phyloP scores from a whole-genome alignment of 352 stramenopile genomes.

The Phytophthora pluvialis region DNA sequence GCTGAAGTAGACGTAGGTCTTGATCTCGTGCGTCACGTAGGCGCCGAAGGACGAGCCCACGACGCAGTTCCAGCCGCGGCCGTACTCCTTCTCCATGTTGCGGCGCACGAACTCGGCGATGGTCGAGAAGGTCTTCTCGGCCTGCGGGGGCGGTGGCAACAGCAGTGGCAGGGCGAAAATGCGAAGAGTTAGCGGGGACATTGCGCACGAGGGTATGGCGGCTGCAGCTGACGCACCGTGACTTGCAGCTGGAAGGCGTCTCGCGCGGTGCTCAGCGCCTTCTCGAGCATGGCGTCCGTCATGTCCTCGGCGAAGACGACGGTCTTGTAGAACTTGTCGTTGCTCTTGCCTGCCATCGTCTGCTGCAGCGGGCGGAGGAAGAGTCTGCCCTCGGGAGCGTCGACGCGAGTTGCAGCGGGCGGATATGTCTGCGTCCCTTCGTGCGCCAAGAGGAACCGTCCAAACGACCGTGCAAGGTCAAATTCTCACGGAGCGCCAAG shows the following conservation, averaged over 20 bases:
- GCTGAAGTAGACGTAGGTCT: constrained; percentile 96
- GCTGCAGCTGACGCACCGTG: constrained; percentile 38
- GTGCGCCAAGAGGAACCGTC: not conserved
- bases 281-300: constrained; percentile 94
- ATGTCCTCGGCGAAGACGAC: constrained; percentile 96
- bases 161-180: not conserved
- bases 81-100: constrained; percentile 94
- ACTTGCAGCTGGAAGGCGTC: constrained; percentile 93
- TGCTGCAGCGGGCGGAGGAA: not conserved
- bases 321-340: constrained; percentile 91
- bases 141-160: constrained; percentile 36
- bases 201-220: not conserved
- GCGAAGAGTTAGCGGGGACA: no score
- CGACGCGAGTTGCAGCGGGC: not conserved
- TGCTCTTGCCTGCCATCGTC: constrained; percentile 69
- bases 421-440: constrained; percentile 17
- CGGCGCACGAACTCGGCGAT: constrained; percentile 92
- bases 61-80: constrained; percentile 93
- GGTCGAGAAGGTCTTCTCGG: constrained; percentile 92
- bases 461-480: not conserved
- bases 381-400: not conserved
- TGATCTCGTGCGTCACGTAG: constrained; percentile 96
- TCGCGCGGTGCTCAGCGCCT: constrained; percentile 87
- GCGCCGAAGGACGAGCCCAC: constrained; percentile 92
- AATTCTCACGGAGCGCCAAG: not conserved